phyloP scores from a whole-genome alignment of 805 yeast genomes.

The Ogataea parapolymorpha region DNA sequence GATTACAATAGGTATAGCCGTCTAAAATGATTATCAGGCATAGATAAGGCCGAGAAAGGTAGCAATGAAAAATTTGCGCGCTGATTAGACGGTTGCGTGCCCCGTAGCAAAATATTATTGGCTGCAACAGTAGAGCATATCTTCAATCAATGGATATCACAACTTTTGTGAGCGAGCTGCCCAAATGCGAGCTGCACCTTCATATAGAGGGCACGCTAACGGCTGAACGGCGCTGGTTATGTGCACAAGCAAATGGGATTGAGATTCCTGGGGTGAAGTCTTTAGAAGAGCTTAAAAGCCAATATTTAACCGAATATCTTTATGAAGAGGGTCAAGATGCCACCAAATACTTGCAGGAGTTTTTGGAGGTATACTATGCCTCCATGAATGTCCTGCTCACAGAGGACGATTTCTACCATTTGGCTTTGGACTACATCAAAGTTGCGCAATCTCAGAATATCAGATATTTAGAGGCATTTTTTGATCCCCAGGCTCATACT shows the following conservation, averaged over 20 bases:
- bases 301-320: slow-evolving; percentile 30
- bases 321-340: slow-evolving; percentile 35
- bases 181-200: slow-evolving; percentile 47
- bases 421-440: slow-evolving; percentile 42
- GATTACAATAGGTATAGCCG: neutral
- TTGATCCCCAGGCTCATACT: slow-evolving; percentile 48
- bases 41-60: neutral
- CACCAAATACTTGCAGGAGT: slow-evolving; percentile 41
- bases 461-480: slow-evolving; percentile 43
- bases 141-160: neutral
- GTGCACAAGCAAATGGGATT: slow-evolving; percentile 29
- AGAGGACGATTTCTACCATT: slow-evolving; percentile 41
- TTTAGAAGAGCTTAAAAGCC: slow-evolving; percentile 35
- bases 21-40: neutral
- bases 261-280: slow-evolving; percentile 31
- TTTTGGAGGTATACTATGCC: slow-evolving; percentile 44
- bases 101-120: neutral
- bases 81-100: neutral
- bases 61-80: neutral
- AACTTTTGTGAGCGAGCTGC: slow-evolving; percentile 36
- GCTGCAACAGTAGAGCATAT: neutral
- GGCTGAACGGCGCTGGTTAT: slow-evolving; percentile 37
- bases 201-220: slow-evolving; percentile 44
- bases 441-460: slow-evolving; percentile 41
- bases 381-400: slow-evolving; percentile 44